Evolutionary conservation across 1,139 yeast species (phyloP).

Genomic region (Williopsis jadinii): DNA sequence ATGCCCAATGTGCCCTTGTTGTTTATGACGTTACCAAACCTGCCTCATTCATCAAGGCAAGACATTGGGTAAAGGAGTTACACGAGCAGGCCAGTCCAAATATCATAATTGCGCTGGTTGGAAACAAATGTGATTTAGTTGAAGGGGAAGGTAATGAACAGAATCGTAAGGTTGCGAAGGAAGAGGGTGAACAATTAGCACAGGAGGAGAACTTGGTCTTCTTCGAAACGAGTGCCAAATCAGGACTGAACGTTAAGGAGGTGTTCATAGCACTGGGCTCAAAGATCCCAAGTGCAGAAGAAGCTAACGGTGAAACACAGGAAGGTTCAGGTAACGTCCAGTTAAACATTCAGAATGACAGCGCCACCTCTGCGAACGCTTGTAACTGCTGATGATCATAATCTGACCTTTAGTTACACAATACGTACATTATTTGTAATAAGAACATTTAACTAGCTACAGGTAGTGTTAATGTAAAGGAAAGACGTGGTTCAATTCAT

Average conservation of each 20-base stretch:
- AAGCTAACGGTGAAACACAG: conserved; percentile 10
- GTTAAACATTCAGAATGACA: conserved; percentile 27
- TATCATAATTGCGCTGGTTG: conserved; percentile 88
- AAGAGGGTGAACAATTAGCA: conserved; percentile 78
- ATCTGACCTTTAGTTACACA: neutral
- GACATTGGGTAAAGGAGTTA: conserved; percentile 97
- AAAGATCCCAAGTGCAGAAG: conserved; percentile 50
- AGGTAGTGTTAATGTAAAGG: no score
- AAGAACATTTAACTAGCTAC: neutral
- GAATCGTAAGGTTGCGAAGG: conserved; percentile 71
- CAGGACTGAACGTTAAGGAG: conserved; percentile 85
- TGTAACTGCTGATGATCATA: conserved; percentile 4
- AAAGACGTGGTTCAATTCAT: no score
- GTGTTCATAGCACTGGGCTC: conserved; percentile 88
- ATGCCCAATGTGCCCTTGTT: conserved; percentile 97
- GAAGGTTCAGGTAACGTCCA: conserved; percentile 28
- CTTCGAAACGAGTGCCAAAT: conserved; percentile 93
- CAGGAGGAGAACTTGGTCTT: conserved; percentile 82
- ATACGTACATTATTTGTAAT: neutral
- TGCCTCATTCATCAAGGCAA: conserved; percentile 95
- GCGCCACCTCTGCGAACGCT: conserved; percentile 6
- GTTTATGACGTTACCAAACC: conserved; percentile 96
- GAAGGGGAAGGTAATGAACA: conserved; percentile 22
- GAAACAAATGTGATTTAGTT: conserved; percentile 79
- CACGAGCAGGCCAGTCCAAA: conserved; percentile 90